Conservation (phyloP, 305 asterid species). For the Striga hermonthica region DNA sequence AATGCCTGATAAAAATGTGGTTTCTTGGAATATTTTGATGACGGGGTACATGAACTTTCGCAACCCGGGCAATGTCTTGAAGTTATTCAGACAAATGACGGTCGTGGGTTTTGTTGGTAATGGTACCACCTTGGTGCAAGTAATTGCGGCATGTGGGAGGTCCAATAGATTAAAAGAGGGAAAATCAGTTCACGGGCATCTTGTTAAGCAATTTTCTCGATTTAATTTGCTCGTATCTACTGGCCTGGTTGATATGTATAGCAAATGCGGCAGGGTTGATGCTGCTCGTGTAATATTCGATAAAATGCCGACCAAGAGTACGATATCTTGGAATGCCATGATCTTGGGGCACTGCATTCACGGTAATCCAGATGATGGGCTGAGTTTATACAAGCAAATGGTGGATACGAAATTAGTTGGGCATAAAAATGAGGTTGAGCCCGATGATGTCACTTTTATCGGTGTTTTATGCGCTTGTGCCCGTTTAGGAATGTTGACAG, state of each 20-base stretch:
- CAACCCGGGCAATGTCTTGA: conserved; percentile 63
- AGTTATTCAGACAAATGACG: conserved; percentile 65
- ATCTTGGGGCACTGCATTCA: conserved; percentile 71
- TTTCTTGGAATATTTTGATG: conserved; percentile 70
- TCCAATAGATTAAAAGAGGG: conserved; percentile 70
- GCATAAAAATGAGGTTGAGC: conserved; percentile 26
- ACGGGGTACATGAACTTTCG: conserved; percentile 54
- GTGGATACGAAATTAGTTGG: conserved; percentile 22
- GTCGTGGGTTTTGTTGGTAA: conserved; percentile 33
- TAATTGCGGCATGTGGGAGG: conserved; percentile 70
- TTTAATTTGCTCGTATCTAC: conserved; percentile 47
- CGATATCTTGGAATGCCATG: conserved; percentile 63
- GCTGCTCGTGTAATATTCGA: conserved; percentile 44
- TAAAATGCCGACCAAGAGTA: conserved; percentile 44
- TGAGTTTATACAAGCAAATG: conserved; percentile 47
- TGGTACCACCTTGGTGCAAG: conserved; percentile 50
- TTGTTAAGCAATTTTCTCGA: conserved; percentile 35
- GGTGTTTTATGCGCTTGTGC: conserved; percentile 73
- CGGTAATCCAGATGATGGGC: conserved; percentile 55
- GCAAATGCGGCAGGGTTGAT: conserved; percentile 61
- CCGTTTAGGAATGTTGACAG: conserved; percentile 46
- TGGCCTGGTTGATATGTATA: conserved; percentile 57
- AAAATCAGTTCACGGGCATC: conserved; percentile 54
- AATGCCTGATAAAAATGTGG: conserved; percentile 53
- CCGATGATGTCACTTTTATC: conserved; percentile 65